A percentile compares a stretch with the other conserved stretches of the same genome.
Evolutionary conservation across 169 alveolate genomes (phyloP).

Genomic region (Cryptosporidium sp.): DNA sequence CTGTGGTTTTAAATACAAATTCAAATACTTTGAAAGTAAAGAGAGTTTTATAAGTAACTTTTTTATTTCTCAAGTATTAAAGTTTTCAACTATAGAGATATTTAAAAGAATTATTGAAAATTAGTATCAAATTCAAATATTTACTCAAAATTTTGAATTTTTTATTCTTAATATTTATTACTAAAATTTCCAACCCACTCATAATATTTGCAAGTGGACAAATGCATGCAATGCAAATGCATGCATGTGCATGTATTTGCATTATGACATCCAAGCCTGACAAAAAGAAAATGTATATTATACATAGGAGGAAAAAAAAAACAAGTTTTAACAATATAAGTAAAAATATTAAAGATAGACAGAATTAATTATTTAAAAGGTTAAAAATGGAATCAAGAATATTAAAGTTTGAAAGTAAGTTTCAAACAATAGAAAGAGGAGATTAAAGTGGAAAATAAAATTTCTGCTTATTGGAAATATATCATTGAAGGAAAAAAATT

Average conservation of each 20-base stretch:
- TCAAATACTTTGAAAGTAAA: background rate
- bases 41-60: background rate
- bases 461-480: background rate
- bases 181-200: too few species aligned
- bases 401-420: constrained; percentile 69
- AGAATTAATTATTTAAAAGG: background rate
- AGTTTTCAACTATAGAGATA: constrained; percentile 6
- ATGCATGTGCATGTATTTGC: constrained; percentile 6
- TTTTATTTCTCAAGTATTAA: background rate
- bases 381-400: constrained; percentile 48
- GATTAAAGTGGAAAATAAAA: background rate
- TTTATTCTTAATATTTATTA: background rate
- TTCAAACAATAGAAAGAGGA: background rate
- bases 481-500: background rate
- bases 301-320: background rate
- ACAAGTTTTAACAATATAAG: background rate
- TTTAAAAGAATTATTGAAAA: background rate
- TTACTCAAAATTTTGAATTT: too few species aligned
- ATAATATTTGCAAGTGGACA: background rate
- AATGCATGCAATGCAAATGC: background rate
- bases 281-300: background rate
- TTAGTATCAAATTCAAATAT: background rate
- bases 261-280: background rate
- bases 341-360: background rate
- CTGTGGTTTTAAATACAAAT: background rate